Base-by-base conservation (phyloP, 768 basidiomycete genomes). In the Hypholoma sublateritium region DNA sequence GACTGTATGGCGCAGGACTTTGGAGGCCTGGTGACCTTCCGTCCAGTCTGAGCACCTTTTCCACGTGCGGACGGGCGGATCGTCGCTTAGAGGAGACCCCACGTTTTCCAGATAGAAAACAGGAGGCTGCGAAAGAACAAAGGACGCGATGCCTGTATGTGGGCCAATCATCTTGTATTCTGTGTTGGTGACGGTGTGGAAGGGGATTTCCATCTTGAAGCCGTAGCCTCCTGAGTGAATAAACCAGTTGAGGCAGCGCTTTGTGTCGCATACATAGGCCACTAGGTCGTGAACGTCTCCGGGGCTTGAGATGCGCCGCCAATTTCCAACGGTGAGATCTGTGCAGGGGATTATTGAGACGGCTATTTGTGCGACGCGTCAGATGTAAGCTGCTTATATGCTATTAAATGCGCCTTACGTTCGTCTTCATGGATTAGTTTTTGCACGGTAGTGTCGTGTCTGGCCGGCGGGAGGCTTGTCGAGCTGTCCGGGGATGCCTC, bases 181-280 rank as follows among this genome's bases (percentile, higher is more conserved):
- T 4, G 84, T 79, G 28, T 84, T 76, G 17, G 77, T 61, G 59
- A 93, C 85, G 57, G 70, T 78, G 55, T 83, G 77, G 70, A 88
- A 91, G 4, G 89, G 83, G 16, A 93, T 78, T 59, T 90, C 88
- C 88, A 93, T 93, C 70, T 93, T 93, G 79, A 92, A 93, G 17
- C 88, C 83, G 59, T 80, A 80, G 19, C 88, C 89, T 0, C 73
- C 77, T 5, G 87, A 87, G 41, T 85, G 82, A 54, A 93, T 86
- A 69, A 87, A 93, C 92, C 92, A 93, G 4, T 82, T 82, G 25
- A 93, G 72, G 64, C 80, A 85, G 41, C 80, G 83, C 62, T 82
- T 87, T 41, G 68, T 59, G 21, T 91, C 87, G 68, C 82, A 91
- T 12, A 88, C 75, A 69, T 92, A 93, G 1, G 89, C 88, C 34